Conservation (phyloP, 192 early-diverging fungal species). For the Coemansia sp. region DNA sequence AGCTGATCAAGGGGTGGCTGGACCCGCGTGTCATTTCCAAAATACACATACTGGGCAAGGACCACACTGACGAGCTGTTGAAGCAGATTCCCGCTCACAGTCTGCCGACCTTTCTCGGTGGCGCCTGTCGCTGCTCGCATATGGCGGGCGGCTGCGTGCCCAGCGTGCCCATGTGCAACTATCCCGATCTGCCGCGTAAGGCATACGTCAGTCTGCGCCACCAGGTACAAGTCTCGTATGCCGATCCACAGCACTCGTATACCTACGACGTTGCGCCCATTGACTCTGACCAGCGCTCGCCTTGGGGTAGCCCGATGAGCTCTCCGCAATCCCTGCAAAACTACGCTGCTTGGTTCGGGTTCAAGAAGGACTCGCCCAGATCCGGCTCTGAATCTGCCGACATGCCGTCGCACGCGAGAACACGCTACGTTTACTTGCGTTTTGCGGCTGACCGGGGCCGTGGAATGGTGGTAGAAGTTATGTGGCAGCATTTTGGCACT, state of each 20-base stretch:
- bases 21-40: slow-evolving; percentile 66
- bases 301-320: slow-evolving; percentile 21
- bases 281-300: background rate
- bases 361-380: slow-evolving; percentile 24
- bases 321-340: slow-evolving; percentile 18
- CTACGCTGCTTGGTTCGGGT: slow-evolving; percentile 46
- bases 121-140: slow-evolving; percentile 67
- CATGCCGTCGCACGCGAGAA: background rate
- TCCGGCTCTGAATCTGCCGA: slow-evolving; percentile 1
- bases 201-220: slow-evolving; percentile 30
- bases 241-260: slow-evolving; percentile 36
- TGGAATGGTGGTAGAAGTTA: slow-evolving; percentile 43
- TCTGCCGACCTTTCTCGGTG: slow-evolving; percentile 69
- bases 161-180: slow-evolving; percentile 35
- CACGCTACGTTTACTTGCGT: slow-evolving; percentile 25
- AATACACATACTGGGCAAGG: slow-evolving; percentile 59
- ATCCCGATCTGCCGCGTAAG: slow-evolving; percentile 38
- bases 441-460: slow-evolving; percentile 46
- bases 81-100: slow-evolving; percentile 65
- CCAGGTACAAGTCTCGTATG: slow-evolving; percentile 37
- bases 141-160: slow-evolving; percentile 67
- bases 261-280: slow-evolving; percentile 21
- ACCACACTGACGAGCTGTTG: slow-evolving; percentile 58
- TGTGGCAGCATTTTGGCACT: slow-evolving; percentile 25
- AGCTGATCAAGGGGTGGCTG: slow-evolving; percentile 71